Evolutionary conservation across 2,329 filamentous ascomycete genomes (phyloP).

Genomic region (Xylaria sp.): DNA sequence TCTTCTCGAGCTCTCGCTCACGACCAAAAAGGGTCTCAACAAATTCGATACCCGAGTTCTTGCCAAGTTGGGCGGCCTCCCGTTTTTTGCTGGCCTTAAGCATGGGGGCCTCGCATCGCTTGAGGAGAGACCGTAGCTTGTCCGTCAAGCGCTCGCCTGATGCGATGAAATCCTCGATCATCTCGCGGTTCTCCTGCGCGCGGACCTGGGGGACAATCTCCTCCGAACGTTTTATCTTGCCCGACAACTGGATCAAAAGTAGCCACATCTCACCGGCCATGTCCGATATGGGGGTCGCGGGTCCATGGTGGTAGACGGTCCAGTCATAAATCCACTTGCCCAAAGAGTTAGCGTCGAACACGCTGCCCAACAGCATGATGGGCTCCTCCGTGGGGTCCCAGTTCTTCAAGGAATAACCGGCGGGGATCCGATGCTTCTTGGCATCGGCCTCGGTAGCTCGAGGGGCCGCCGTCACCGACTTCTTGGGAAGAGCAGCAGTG

Average conservation of each 20-base stretch:
- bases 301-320: conserved; percentile 89
- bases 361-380: conserved; percentile 91
- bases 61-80: conserved; percentile 76
- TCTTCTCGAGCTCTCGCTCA: conserved; percentile 86
- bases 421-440: conserved; percentile 74
- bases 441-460: conserved; percentile 66
- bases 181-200: conserved; percentile 73
- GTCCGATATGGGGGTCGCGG: conserved; percentile 82
- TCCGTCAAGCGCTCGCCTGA: conserved; percentile 85
- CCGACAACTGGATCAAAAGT: conserved; percentile 88
- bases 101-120: conserved; percentile 93
- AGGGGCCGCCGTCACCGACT: conserved; percentile 39
- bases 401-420: conserved; percentile 94
- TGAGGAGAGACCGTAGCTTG: conserved; percentile 84
- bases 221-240: conserved; percentile 91
- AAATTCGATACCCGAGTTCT: conserved; percentile 92
- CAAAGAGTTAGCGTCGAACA: conserved; percentile 96
- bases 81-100: conserved; percentile 81
- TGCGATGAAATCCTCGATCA: conserved; percentile 88
- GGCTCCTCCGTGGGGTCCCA: conserved; percentile 96
- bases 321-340: conserved; percentile 99
- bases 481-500: conserved; percentile 48
- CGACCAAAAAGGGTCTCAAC: conserved; percentile 94
- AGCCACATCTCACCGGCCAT: conserved; percentile 96
- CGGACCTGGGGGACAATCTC: conserved; percentile 77